phyloP scores from a whole-genome alignment of 2,329 filamentous ascomycete species.

The Hypomyces perniciosus region DNA sequence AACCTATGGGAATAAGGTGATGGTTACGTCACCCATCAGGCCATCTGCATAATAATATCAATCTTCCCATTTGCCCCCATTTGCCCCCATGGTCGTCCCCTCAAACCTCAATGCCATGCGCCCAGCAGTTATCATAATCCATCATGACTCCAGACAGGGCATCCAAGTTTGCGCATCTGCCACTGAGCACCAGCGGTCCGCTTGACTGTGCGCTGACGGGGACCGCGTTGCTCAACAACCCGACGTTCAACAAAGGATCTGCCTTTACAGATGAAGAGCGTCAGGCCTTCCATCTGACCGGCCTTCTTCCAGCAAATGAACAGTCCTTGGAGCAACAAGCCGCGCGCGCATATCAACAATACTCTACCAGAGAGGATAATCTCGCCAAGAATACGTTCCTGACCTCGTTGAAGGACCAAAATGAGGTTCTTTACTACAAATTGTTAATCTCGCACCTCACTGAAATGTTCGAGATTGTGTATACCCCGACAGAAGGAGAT shows the following conservation, averaged over 20 bases:
- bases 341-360: conserved; percentile 74
- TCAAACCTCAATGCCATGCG: not conserved
- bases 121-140: not conserved
- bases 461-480: conserved; percentile 88
- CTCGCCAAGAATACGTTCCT: conserved; percentile 85
- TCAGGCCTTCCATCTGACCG: conserved; percentile 60
- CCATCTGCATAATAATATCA: not conserved
- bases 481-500: conserved; percentile 84
- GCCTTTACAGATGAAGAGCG: conserved; percentile 68
- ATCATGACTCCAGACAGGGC: conserved; percentile 10
- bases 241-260: conserved; percentile 70
- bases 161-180: conserved; percentile 26
- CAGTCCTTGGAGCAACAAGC: conserved; percentile 74
- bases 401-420: conserved; percentile 79
- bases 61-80: not conserved
- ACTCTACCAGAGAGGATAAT: conserved; percentile 53
- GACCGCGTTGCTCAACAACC: conserved; percentile 29
- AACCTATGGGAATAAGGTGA: too few relatives aligned
- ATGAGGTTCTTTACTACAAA: conserved; percentile 74
- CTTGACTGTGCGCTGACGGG: conserved; percentile 33
- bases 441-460: conserved; percentile 59
- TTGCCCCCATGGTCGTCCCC: too few relatives aligned
- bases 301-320: conserved; percentile 64
- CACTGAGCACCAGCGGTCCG: conserved; percentile 30
- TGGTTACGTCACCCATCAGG: too few relatives aligned